phyloP scores from a whole-genome alignment of 2,329 filamentous ascomycete genomes.

The Pseudopyrenochaeta lycopersici region DNA sequence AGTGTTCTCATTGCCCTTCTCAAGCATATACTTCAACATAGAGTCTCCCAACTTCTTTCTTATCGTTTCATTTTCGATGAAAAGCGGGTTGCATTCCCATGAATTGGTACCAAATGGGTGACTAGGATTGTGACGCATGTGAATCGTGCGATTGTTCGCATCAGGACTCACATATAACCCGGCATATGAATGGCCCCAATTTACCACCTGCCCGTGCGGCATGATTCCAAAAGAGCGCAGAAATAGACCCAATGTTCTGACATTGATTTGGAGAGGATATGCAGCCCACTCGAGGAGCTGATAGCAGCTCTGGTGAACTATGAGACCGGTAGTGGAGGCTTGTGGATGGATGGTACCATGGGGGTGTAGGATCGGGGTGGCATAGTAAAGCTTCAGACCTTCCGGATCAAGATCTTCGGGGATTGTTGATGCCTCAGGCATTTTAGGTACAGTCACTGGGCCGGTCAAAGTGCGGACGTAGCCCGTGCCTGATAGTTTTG shows the following conservation, averaged over 20 bases:
- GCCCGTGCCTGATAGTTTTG: background rate
- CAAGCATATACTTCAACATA: no score
- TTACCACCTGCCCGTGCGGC: background rate
- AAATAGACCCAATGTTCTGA: slow-evolving; percentile 3
- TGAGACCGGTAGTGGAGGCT: background rate
- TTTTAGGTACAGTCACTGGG: background rate
- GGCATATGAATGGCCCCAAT: slow-evolving; percentile 11
- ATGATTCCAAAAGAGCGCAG: slow-evolving; percentile 9
- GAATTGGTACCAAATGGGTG: background rate
- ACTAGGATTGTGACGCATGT: background rate
- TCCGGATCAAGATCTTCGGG: no score
- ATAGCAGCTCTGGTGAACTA: slow-evolving; percentile 6
- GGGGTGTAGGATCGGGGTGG: background rate
- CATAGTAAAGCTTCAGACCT: background rate
- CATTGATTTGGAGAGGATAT: slow-evolving; percentile 2
- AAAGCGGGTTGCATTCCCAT: background rate
- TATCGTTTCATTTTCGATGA: background rate
- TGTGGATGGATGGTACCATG: background rate
- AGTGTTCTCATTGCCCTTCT: no score
- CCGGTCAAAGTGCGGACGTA: background rate
- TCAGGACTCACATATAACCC: background rate
- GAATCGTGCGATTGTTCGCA: background rate
- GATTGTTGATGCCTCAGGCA: background rate
- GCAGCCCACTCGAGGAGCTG: slow-evolving; percentile 2
- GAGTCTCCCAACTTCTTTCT: background rate